Evolutionary conservation across 2,329 filamentous ascomycete species (phyloP).

Genomic region (Cladobotryum protrusum): DNA sequence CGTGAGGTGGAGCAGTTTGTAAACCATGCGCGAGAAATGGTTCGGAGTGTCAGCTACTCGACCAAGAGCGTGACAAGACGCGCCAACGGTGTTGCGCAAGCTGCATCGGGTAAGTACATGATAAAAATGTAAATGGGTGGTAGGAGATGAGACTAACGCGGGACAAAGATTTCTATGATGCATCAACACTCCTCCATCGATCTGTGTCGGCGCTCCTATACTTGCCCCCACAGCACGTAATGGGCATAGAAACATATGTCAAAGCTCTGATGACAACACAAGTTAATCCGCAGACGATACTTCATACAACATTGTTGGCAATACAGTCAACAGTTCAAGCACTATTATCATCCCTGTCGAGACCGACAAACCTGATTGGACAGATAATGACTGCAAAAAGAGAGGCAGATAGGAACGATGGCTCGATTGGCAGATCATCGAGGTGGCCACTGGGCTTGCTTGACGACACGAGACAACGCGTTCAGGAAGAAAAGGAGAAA

Average conservation of each 20-base stretch:
- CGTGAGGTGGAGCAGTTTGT: constrained; percentile 91
- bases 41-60: constrained; percentile 76
- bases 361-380: constrained; percentile 70
- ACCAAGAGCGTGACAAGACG: constrained; percentile 77
- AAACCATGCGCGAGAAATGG: constrained; percentile 81
- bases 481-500: constrained; percentile 78
- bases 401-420: constrained; percentile 70
- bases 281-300: constrained; percentile 63
- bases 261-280: constrained; percentile 60
- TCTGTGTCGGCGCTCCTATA: constrained; percentile 54
- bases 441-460: constrained; percentile 76
- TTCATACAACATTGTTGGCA: constrained; percentile 71
- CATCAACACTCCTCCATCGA: constrained; percentile 49
- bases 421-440: constrained; percentile 65
- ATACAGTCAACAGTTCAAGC: constrained; percentile 81
- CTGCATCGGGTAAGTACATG: constrained; percentile 46
- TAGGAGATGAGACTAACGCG: neutral
- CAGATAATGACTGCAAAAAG: constrained; percentile 70
- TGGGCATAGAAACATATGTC: constrained; percentile 68
- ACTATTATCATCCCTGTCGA: constrained; percentile 69
- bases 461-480: constrained; percentile 77
- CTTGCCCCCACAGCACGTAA: constrained; percentile 60
- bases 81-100: constrained; percentile 65
- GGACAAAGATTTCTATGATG: constrained; percentile 58
- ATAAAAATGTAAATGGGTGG: neutral